phyloP scores from a whole-genome alignment of 1,284 basidiomycete genomes.

The Rhodotorula sp. region DNA sequence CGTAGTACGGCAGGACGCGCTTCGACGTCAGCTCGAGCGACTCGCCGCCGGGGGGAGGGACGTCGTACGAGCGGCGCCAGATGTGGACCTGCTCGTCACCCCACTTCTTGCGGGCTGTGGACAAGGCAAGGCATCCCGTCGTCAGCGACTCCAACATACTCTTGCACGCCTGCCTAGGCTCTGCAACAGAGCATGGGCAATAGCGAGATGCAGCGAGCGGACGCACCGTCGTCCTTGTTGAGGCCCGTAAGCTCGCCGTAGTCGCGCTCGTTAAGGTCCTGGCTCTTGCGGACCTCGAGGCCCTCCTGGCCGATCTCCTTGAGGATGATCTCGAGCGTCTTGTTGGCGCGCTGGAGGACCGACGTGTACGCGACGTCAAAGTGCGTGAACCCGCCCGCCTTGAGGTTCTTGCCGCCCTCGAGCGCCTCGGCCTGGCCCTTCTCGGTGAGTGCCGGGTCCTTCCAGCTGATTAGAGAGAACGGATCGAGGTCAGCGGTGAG shows the following conservation, averaged over 20 bases:
- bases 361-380: conserved; percentile 54
- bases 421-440: conserved; percentile 45
- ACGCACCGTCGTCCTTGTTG: conserved; percentile 51
- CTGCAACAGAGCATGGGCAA: no score
- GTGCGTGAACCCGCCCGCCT: conserved; percentile 47
- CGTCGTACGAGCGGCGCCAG: conserved; percentile 48
- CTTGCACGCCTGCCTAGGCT: no score
- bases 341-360: conserved; percentile 53
- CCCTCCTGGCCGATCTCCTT: conserved; percentile 52
- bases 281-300: conserved; percentile 50
- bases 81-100: conserved; percentile 56
- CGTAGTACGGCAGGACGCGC: conserved; percentile 52
- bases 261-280: conserved; percentile 55
- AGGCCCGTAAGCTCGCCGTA: conserved; percentile 54
- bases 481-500: neutral
- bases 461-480: conserved; percentile 10
- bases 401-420: conserved; percentile 44
- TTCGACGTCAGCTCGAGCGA: conserved; percentile 53
- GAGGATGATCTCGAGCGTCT: conserved; percentile 52
- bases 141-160: no score
- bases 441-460: conserved; percentile 41
- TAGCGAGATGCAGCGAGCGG: no score
- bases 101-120: conserved; percentile 52
- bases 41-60: conserved; percentile 54
- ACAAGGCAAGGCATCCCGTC: no score